phyloP scores from a whole-genome alignment of 2,329 filamentous ascomycete genomes.

The Dothistroma pini region DNA sequence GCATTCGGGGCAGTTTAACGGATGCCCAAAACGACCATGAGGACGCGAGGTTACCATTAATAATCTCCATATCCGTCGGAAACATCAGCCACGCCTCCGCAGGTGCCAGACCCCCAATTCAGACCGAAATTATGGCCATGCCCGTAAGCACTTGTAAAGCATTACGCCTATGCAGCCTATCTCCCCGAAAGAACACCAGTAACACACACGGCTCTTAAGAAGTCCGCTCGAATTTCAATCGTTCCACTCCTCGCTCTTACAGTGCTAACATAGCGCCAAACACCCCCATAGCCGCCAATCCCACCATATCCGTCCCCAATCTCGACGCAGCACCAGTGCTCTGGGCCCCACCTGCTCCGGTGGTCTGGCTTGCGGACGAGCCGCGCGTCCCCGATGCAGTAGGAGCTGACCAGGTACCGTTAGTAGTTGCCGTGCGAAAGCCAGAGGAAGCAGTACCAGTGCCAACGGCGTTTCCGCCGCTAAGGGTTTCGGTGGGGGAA shows the following conservation, averaged over 20 bases:
- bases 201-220: not conserved
- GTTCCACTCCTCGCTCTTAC: slow-evolving; percentile 6
- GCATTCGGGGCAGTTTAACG: too few relatives aligned
- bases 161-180: not conserved
- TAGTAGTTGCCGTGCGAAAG: slow-evolving; percentile 12
- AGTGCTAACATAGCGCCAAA: slow-evolving; percentile 28
- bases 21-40: too few relatives aligned
- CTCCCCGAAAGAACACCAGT: not conserved
- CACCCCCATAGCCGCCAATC: slow-evolving; percentile 24
- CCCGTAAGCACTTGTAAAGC: not conserved
- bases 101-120: not conserved
- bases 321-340: slow-evolving; percentile 23
- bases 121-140: not conserved
- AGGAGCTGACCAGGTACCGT: slow-evolving; percentile 10
- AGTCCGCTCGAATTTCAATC: not conserved
- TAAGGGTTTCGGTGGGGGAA: slow-evolving; percentile 9
- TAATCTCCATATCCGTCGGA: not conserved
- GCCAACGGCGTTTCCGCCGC: slow-evolving; percentile 8
- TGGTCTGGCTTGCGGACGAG: slow-evolving; percentile 9
- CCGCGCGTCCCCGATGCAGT: slow-evolving; percentile 7
- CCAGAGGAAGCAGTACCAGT: slow-evolving; percentile 12
- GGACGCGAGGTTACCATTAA: not conserved
- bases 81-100: not conserved
- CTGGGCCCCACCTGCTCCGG: slow-evolving; percentile 8
- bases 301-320: slow-evolving; percentile 27